Evolutionary conservation across 1,284 basidiomycete genomes (phyloP).

Genomic region (Earliella scabrosa): DNA sequence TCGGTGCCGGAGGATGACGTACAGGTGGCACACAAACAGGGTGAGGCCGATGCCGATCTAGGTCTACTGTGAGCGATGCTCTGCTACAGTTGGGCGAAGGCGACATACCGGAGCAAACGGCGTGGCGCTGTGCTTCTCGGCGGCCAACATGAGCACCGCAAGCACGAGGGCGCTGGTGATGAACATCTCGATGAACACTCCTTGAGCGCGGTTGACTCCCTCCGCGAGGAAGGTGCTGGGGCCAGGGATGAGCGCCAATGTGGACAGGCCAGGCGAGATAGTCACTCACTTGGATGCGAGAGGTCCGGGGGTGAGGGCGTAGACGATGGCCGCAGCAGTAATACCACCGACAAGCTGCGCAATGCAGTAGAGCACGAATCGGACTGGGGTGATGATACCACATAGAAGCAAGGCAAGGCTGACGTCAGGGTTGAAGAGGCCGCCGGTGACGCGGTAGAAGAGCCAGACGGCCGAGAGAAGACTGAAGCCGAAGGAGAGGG

Average conservation of each 20-base stretch:
- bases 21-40: slow-evolving; percentile 70
- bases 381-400: slow-evolving; percentile 61
- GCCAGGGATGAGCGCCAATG: not conserved
- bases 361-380: slow-evolving; percentile 64
- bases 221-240: slow-evolving; percentile 49
- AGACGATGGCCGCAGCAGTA: slow-evolving; percentile 60
- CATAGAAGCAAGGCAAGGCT: slow-evolving; percentile 64
- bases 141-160: slow-evolving; percentile 70
- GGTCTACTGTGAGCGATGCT: not conserved
- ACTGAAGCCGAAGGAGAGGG: slow-evolving; percentile 67
- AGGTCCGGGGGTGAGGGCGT: slow-evolving; percentile 62
- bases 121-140: slow-evolving; percentile 70
- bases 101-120: slow-evolving; percentile 68
- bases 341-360: slow-evolving; percentile 71
- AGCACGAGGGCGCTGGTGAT: slow-evolving; percentile 62
- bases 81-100: not conserved
- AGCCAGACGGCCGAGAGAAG: slow-evolving; percentile 74
- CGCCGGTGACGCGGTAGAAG: slow-evolving; percentile 76
- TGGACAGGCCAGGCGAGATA: not conserved
- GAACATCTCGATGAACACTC: slow-evolving; percentile 78
- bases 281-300: slow-evolving; percentile 57
- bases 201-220: slow-evolving; percentile 55
- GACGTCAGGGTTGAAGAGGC: slow-evolving; percentile 74
- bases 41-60: slow-evolving; percentile 75
- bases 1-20: slow-evolving; percentile 28